A percentile compares a stretch with the other conserved stretches of the same genome.
These are phyloP conservation scores for Carallia pectinifolia DNA, from an alignment of 345 rosid genomes.

Conservation along the genomic window DNA sequence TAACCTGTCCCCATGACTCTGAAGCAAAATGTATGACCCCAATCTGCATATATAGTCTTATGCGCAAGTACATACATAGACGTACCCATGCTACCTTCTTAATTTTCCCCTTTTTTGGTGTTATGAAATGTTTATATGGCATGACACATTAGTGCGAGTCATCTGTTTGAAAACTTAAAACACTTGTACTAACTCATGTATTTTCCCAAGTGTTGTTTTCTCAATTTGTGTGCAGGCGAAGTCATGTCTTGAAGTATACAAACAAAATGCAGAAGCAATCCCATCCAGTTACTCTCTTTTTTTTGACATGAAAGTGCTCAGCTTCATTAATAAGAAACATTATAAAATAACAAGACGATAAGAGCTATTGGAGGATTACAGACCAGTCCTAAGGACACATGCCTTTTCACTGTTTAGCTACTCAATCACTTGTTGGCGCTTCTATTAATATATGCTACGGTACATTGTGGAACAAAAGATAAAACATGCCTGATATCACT, in stretches of 20 bases:
- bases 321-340: too few relatives aligned
- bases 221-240: conserved; percentile 48
- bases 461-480: too few relatives aligned
- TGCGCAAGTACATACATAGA: not conserved
- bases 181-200: not conserved
- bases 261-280: conserved; percentile 66
- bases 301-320: too few relatives aligned
- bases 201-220: not conserved
- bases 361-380: too few relatives aligned
- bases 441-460: too few relatives aligned
- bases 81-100: not conserved
- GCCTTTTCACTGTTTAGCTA: too few relatives aligned
- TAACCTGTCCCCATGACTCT: conserved; percentile 27
- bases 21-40: conserved; percentile 57
- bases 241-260: conserved; percentile 73
- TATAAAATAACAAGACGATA: too few relatives aligned
- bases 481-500: too few relatives aligned
- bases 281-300: conserved; percentile 44
- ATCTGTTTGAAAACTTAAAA: not conserved
- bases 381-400: too few relatives aligned
- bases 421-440: too few relatives aligned
- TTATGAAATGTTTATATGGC: too few relatives aligned
- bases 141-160: not conserved
- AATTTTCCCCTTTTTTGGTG: not conserved
- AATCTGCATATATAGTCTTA: not conserved